Base-by-base conservation (phyloP, 768 basidiomycete genomes). In the Trametes punicea region DNA sequence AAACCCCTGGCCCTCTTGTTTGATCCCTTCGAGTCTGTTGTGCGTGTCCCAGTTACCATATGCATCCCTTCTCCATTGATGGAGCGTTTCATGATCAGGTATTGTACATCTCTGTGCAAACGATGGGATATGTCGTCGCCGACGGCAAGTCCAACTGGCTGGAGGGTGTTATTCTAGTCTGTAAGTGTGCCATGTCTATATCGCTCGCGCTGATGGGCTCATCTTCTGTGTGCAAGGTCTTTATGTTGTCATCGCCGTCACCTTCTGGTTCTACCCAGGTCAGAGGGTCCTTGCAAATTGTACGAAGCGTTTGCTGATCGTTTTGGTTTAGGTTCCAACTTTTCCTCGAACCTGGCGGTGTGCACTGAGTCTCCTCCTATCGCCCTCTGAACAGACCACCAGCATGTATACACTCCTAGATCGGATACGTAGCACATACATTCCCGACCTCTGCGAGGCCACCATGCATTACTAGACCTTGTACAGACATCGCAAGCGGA, bases 81-180 rank as follows among this genome's bases (percentile, higher is more conserved):
- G n/a, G n/a, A n/a, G n/a, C n/a, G n/a, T 3, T 33, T 25, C 15
- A 30, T 9, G 25, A 26, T n/a, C 13, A 65, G 63, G 64, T 64
- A 15, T 75, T 73, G 33, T 80, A 78, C 62, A 74, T 82, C 36
- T 76, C 81, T 54, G 72, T 73, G 6, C 57, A 69, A 62, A 89
- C 90, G 3, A 90, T 96, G 70, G 90, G 88, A 65, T 91, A 90
- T 65, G 85, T 87, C 20, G 81, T 95, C 5, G 80, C 83, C 46
- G 95, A 97, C 62, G 93, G 93, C 11, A 88, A 84, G 66, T 90
- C 87, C 26, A 96, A 95, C 69, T 97, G 93, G 85, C 76, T 97
- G n/a, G 93, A 96, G 70, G 92, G 91, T 21, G 70, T 84, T 63
- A 84, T 91, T 53, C 77, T 92, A n/a, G 81, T 91, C 54, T 83